Base-by-base conservation (phyloP, 768 basidiomycete genomes). In the Royoungia palumana region DNA sequence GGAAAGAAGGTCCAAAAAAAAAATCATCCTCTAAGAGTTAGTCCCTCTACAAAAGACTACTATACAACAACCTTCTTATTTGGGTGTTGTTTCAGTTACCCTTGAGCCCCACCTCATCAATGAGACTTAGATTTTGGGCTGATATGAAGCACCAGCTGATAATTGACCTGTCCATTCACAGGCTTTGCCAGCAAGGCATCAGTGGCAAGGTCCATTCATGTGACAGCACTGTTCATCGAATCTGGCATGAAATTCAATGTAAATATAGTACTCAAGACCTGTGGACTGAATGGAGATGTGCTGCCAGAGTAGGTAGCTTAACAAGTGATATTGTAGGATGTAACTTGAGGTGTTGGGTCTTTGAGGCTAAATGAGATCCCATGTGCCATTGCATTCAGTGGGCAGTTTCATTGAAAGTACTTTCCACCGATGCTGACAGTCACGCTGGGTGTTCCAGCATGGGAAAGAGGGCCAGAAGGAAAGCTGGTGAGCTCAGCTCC, bases 121-220 rank as follows among this genome's bases (percentile, higher is more conserved):
- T 61, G 35, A 61, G 43, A 30, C 55, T 55, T 4, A 59, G 51
- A 40, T 61, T 58, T 8, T 9, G 7, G 7, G 50, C 51, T 72
- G 69, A 64, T 63, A 35, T 65, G 81, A 62, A 62, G 75, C 1
- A 86, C 71, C 2, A 78, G 75, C 16, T 75, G 70, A 56, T 75
- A 82, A 13, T 64, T 60, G 9, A 72, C 73, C 44, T 71, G 65
- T 16, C 81, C 79, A 47, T 72, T 71, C 0, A 77, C 72, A 19
- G 76, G 75, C 44, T 74, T 66, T 2, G 78, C 79, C 30, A 81
- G 59, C 38, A 83, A 40, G 0, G 76, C 78, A 11, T 81, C 81
- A 3, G 80, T 82, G 40, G 79, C 69, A 47, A 76, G 65, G 58
- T 83, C 81, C 74, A 81, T 79, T 56, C 82, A 83, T 1, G 79